Evolutionary conservation across 169 alveolate genomes (phyloP).

Genomic region (Plasmodium gallinaceum): DNA sequence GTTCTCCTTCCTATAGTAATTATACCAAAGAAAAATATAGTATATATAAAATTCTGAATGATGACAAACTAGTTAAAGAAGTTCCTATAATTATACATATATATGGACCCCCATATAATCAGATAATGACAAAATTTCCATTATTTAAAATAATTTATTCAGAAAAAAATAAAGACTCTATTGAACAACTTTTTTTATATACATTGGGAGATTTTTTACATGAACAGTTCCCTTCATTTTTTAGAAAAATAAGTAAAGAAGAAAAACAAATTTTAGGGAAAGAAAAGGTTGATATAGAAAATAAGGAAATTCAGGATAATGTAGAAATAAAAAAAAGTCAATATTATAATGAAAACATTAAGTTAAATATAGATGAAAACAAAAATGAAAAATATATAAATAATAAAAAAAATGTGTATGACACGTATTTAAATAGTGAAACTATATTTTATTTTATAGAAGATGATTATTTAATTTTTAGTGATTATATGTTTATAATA

Average conservation of each 20-base stretch:
- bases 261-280: neutral
- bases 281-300: neutral
- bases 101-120: conserved; percentile 76
- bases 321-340: neutral
- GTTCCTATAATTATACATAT: conserved; percentile 73
- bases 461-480: conserved; percentile 62
- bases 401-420: neutral
- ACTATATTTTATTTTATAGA: conserved; percentile 56
- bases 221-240: conserved; percentile 38
- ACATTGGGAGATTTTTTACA: conserved; percentile 66
- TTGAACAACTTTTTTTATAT: conserved; percentile 12
- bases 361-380: neutral
- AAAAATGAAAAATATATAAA: neutral
- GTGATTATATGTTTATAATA: conserved; percentile 61
- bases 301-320: no score
- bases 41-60: conserved; percentile 20
- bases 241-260: conserved; percentile 36
- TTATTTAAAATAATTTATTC: conserved; percentile 8
- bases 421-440: conserved; percentile 9
- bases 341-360: neutral
- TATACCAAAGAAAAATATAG: neutral
- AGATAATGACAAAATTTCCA: conserved; percentile 53
- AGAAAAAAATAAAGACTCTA: neutral
- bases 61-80: conserved; percentile 32
- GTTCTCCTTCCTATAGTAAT: neutral